Base-by-base conservation (phyloP, 768 basidiomycete species). In the Russula virescens region DNA sequence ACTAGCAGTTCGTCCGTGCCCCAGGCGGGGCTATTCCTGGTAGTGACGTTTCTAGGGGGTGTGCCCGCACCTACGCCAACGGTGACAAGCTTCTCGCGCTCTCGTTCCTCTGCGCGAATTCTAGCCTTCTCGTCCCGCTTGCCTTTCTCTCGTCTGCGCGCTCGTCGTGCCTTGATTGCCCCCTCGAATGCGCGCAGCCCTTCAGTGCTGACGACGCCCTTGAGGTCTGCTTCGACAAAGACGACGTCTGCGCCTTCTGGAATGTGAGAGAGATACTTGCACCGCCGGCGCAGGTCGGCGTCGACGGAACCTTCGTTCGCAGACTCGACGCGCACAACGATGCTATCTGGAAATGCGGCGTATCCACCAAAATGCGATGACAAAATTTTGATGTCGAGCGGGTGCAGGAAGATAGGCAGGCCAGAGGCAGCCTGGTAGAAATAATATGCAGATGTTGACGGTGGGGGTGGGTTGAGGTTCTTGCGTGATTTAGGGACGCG, bases 341-440 rank as follows among this genome's bases (percentile, higher is more conserved):
- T 89, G 18, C 79, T 79, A 69, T 91, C 85, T 0, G 96, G 96
- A 75, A 98, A 94, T 1, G 86, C 81, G 1, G 87, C 75, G 69
- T 98, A 98, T 65, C 79, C 80, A 69, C 80, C 80, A 74, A 86
- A 98, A 71, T 95, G 88, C 14, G 91, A 82, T 47, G 94, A 79
- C 26, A 99, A 80, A 64, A 97, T 93, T 75, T 87, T 89, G 75
- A 97, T 98, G 72, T 99, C 96, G 34, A 99, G 81, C 3, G 96
- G 96, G 70, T 97, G 94, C 13, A 99, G 83, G 79, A 91, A 99
- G 68, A 97, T 81, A 11, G 93, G 89, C 60, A 90, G 79, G 14
- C 97, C 97, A 1, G 91, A 90, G 0, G 92, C 85, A 19, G 94
- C 89, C 73, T 98, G 97, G 73, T 98, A 99, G 75, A 89, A 99